These are phyloP conservation scores for Monsonia emarginata DNA, from an alignment of 441 rosid species.

Conservation along the genomic window DNA sequence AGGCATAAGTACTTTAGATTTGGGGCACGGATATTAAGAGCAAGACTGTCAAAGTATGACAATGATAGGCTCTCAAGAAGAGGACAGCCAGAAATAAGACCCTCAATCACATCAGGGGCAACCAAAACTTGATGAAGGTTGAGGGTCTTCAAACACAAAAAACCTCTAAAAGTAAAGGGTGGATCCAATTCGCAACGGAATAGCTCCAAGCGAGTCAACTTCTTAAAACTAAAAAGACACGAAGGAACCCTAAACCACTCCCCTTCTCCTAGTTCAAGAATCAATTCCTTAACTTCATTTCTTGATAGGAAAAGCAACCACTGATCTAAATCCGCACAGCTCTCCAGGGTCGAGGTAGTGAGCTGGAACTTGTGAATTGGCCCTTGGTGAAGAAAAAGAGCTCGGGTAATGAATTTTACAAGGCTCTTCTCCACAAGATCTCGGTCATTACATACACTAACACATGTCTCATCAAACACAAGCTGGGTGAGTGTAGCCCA, in stretches of 20 bases:
- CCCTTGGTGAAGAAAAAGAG: constrained; percentile 79
- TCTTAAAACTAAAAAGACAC: constrained; percentile 55
- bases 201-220: constrained; percentile 58
- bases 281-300: constrained; percentile 53
- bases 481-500: constrained; percentile 63
- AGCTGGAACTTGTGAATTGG: constrained; percentile 83
- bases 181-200: constrained; percentile 75
- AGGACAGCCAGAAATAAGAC: constrained; percentile 63
- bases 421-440: constrained; percentile 34
- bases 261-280: constrained; percentile 72
- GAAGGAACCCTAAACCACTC: constrained; percentile 81
- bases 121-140: constrained; percentile 69
- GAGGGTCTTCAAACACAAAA: constrained; percentile 53
- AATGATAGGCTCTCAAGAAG: constrained; percentile 66
- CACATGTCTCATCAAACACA: constrained; percentile 57
- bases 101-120: constrained; percentile 64
- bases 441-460: constrained; percentile 25
- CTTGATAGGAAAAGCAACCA: constrained; percentile 89
- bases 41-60: constrained; percentile 73
- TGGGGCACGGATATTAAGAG: constrained; percentile 57
- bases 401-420: constrained; percentile 49
- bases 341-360: constrained; percentile 41
- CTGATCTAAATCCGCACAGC: constrained; percentile 74
- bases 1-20: constrained; percentile 67
- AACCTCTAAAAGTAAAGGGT: constrained; percentile 56